Evolutionary conservation across 495 filamentous ascomycete species (phyloP).

Genomic region (Lichenothelia convexa): DNA sequence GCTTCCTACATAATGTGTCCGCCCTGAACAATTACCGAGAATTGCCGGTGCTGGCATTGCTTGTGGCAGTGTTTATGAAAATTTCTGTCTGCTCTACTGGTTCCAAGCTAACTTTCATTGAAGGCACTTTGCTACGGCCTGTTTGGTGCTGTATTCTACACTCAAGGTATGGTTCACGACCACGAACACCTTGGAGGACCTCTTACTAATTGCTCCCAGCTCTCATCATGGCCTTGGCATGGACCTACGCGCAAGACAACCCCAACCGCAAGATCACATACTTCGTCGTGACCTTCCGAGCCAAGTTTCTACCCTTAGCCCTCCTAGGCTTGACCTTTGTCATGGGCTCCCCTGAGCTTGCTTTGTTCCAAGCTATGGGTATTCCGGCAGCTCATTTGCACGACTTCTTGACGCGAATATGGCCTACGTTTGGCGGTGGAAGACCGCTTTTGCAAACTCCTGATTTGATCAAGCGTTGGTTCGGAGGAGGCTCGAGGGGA

Average conservation of each 20-base stretch:
- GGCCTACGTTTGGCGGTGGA: slow-evolving; percentile 68
- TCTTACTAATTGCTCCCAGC: slow-evolving; percentile 22
- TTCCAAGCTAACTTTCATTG: too few relatives aligned
- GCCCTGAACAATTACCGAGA: too few relatives aligned
- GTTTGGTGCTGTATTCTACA: too few relatives aligned
- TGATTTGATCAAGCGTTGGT: slow-evolving; percentile 40
- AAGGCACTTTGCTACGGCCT: too few relatives aligned
- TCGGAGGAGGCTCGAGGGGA: slow-evolving; percentile 27
- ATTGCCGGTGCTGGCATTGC: too few relatives aligned
- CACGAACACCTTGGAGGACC: too few relatives aligned
- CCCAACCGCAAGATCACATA: slow-evolving; percentile 49
- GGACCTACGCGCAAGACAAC: slow-evolving; percentile 69
- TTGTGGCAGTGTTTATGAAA: too few relatives aligned
- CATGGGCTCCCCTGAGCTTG: slow-evolving; percentile 26
- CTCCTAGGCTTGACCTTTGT: slow-evolving; percentile 56
- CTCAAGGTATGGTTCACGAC: too few relatives aligned
- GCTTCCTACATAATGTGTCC: slow-evolving; percentile 86
- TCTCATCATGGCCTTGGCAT: slow-evolving; percentile 58
- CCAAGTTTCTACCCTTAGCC: slow-evolving; percentile 55
- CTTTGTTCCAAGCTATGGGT: slow-evolving; percentile 42
- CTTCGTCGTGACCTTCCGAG: slow-evolving; percentile 59
- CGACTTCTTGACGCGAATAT: slow-evolving; percentile 68
- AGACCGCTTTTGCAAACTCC: slow-evolving; percentile 54
- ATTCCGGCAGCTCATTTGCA: slow-evolving; percentile 69
- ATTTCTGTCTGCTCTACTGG: too few relatives aligned